Evolutionary conservation across 306 rosid species (phyloP), one percentile per base, ranked within the genome.

Genomic region (Mimosa bimucronata): DNA sequence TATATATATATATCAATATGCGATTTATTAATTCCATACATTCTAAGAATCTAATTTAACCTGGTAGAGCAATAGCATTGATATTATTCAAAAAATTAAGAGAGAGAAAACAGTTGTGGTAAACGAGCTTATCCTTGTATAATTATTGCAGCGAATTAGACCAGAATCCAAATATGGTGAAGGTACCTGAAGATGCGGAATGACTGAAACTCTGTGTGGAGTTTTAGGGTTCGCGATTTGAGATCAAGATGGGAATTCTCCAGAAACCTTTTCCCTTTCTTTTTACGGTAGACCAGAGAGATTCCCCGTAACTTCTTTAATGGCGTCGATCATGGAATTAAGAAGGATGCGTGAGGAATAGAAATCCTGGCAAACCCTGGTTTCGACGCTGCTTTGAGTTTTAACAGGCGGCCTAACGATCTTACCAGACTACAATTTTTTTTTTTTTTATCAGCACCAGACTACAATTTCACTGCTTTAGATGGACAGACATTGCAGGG

Each of bases 151-250:
- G 21, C 53, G 2, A 4, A 26, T 44, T 18, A 21, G 19, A 72
- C 42, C 21, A 28, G 0, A 72, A 82, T 81, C 80, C 66, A 81
- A 66, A 75, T 9, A 82, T 29, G 66, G 72, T 13, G 23, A 9
- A 44, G 30, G 74, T 76, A 87, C 93, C 97, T 81, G 81, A 76
- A 78, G 79, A 57, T 83, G 82, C 77, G 85, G 87, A 77, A 57
- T 21, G 52, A 74, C 10, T 77, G 66, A 55, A 72, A 75, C 44
- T n/a, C n/a, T 81, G 52, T 67, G 50, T 18, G 73, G 57, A 71
- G 71, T 62, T 66, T 80, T 80, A 81, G 89, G 86, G 90, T 87
- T 90, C 77, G 68, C 28, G 77, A 77, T 77, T 73, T 73, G 87
- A 86, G 92, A 91, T 91, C 93, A 74, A 80, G 83, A 85, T 60